These are phyloP conservation scores for Saccharomycopsis sp. DNA, from an alignment of 805 yeast genomes.

Conservation along the genomic window DNA sequence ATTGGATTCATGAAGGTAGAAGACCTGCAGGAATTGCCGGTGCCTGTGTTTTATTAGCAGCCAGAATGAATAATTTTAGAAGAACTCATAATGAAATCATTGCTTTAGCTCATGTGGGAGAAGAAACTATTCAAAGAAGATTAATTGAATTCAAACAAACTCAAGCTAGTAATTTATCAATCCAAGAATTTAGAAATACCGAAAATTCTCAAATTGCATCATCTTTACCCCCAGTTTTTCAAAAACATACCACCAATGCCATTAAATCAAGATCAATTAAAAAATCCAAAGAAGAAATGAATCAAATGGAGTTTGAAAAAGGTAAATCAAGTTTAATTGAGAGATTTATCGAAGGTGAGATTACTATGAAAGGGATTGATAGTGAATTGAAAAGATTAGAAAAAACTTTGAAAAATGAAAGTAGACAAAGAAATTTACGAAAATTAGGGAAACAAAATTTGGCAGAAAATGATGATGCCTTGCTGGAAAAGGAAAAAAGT, in stretches of 20 bases:
- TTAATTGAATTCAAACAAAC: conserved; percentile 81
- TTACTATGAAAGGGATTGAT: conserved; percentile 9
- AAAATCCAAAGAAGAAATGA: neutral
- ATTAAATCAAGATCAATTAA: conserved; percentile 1
- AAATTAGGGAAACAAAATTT: neutral
- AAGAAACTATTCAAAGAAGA: conserved; percentile 84
- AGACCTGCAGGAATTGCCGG: conserved; percentile 99
- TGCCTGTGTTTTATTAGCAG: conserved; percentile 86
- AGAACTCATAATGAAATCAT: conserved; percentile 90
- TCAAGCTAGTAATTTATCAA: conserved; percentile 59
- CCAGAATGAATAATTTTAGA: conserved; percentile 92
- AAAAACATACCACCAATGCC: conserved; percentile 38
- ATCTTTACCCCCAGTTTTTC: conserved; percentile 78
- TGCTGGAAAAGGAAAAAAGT: conserved; percentile 5
- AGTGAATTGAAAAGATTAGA: conserved; percentile 14
- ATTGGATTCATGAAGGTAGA: conserved; percentile 95
- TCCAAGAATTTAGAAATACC: conserved; percentile 56
- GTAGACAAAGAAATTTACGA: neutral
- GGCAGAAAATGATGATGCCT: conserved; percentile 9
- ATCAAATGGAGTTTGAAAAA: neutral
- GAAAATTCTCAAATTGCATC: conserved; percentile 25
- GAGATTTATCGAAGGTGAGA: conserved; percentile 8
- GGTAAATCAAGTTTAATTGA: conserved; percentile 9
- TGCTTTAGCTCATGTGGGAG: conserved; percentile 91
- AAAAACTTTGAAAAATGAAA: neutral